Evolutionary conservation across 2,329 filamentous ascomycete genomes (phyloP).

Genomic region (Cercospora citrullina): DNA sequence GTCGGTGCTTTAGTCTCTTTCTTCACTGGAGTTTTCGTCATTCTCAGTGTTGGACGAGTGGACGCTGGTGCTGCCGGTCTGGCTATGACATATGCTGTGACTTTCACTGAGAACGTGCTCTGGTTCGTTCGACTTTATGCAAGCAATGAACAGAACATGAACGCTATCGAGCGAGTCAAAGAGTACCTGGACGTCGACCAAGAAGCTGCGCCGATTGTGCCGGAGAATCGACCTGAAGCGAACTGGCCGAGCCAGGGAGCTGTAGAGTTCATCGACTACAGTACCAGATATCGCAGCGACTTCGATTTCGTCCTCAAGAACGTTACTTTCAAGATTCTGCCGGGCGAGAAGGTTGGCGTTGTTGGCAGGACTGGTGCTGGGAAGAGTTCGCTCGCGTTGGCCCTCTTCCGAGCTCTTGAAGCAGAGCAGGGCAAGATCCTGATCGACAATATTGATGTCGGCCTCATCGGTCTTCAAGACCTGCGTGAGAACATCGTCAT

Average conservation of each 20-base stretch:
- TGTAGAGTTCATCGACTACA: slow-evolving; percentile 86
- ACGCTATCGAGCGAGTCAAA: slow-evolving; percentile 94
- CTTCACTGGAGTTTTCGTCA: slow-evolving; percentile 88
- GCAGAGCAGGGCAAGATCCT: slow-evolving; percentile 86
- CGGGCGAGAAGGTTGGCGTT: slow-evolving; percentile 91
- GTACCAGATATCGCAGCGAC: slow-evolving; percentile 83
- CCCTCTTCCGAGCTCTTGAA: slow-evolving; percentile 90
- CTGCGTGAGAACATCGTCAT: slow-evolving; percentile 93
- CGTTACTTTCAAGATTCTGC: slow-evolving; percentile 80
- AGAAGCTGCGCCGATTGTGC: slow-evolving; percentile 76
- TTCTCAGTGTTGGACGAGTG: slow-evolving; percentile 76
- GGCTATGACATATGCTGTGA: slow-evolving; percentile 92
- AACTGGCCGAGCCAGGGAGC: slow-evolving; percentile 85
- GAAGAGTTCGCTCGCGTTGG: slow-evolving; percentile 91
- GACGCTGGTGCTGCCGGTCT: slow-evolving; percentile 91
- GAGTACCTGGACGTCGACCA: slow-evolving; percentile 97
- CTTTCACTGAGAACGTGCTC: slow-evolving; percentile 93
- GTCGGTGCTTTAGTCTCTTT: slow-evolving; percentile 90
- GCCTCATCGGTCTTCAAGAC: slow-evolving; percentile 86
- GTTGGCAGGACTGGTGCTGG: slow-evolving; percentile 94
- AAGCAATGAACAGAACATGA: slow-evolving; percentile 98
- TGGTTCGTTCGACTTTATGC: slow-evolving; percentile 96
- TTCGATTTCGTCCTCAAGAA: slow-evolving; percentile 82
- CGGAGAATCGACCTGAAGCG: slow-evolving; percentile 71
- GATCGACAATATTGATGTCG: slow-evolving; percentile 89